Conservation (phyloP, 2,329 filamentous ascomycete genomes). For the Decorospora gaudefroyi region DNA sequence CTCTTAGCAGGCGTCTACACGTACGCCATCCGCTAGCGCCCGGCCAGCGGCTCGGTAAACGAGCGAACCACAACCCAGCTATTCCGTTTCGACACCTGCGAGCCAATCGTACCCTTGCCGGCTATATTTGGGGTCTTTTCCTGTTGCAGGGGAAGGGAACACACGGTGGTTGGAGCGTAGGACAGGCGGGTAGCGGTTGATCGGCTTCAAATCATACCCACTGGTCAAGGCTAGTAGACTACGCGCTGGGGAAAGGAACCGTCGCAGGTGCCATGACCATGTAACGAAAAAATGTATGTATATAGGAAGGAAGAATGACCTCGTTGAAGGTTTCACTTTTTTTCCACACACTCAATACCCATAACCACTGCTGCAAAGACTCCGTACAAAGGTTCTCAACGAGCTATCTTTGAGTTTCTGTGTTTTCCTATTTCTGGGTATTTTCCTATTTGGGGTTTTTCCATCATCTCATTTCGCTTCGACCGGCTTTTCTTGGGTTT, state of each 20-base stretch:
- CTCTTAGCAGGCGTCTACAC: too few relatives aligned
- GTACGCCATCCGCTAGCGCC: neutral
- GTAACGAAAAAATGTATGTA: conserved; percentile 1
- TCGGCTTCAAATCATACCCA: conserved; percentile 4
- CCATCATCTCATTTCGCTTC: neutral
- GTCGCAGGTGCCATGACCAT: conserved; percentile 7
- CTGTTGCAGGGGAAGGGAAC: neutral
- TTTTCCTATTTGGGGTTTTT: neutral
- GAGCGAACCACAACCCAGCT: conserved; percentile 15
- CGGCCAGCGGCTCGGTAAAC: conserved; percentile 19
- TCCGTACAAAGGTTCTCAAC: too few relatives aligned
- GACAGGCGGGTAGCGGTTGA: conserved; percentile 15
- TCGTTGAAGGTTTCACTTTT: conserved; percentile 1
- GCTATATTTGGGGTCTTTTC: conserved; percentile 30
- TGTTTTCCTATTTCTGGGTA: neutral
- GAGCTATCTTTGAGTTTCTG: neutral
- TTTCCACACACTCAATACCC: neutral
- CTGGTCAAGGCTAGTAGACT: conserved; percentile 1
- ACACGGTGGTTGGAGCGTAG: conserved; percentile 9
- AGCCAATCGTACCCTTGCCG: conserved; percentile 14
- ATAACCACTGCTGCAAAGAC: neutral
- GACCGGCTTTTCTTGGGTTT: neutral
- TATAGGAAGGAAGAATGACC: conserved; percentile 10
- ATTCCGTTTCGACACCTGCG: neutral
- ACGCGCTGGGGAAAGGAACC: conserved; percentile 10